Conservation (phyloP, 2,329 filamentous ascomycete species). For the Fusarium metavorans region DNA sequence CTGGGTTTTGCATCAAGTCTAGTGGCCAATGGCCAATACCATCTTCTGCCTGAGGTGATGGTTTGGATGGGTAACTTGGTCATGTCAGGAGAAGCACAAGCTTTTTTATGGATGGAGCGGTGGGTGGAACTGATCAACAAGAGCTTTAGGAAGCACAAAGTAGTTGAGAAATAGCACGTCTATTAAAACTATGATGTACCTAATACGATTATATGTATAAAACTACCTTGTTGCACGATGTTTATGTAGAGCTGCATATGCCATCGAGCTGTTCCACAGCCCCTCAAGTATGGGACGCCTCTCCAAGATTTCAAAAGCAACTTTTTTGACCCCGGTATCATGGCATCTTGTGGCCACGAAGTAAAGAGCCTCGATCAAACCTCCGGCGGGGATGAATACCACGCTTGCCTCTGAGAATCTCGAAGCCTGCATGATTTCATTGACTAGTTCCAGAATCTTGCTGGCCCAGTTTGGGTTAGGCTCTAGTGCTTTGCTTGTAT, state of each 20-base stretch:
- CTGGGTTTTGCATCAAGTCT: neutral
- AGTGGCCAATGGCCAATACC: neutral
- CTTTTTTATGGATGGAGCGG: neutral
- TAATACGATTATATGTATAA: neutral
- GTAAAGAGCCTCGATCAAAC: constrained; percentile 5
- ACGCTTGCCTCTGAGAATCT: neutral
- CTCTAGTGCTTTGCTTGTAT: neutral
- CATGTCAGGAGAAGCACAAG: neutral
- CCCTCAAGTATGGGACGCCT: neutral
- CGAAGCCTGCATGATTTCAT: neutral
- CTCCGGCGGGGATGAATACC: neutral
- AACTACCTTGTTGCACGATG: neutral
- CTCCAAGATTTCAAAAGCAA: neutral
- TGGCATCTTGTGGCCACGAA: neutral
- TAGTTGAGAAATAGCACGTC: neutral
- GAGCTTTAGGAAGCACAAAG: neutral
- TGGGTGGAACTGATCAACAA: neutral
- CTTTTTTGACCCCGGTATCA: neutral
- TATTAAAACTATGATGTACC: neutral
- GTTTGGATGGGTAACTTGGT: neutral
- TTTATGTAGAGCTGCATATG: neutral
- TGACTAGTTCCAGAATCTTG: neutral
- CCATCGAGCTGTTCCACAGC: neutral
- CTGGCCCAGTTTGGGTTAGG: neutral
- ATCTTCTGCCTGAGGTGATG: neutral